phyloP scores from a whole-genome alignment of 176 grass and related monocot genomes.

The Metroxylon sagu region DNA sequence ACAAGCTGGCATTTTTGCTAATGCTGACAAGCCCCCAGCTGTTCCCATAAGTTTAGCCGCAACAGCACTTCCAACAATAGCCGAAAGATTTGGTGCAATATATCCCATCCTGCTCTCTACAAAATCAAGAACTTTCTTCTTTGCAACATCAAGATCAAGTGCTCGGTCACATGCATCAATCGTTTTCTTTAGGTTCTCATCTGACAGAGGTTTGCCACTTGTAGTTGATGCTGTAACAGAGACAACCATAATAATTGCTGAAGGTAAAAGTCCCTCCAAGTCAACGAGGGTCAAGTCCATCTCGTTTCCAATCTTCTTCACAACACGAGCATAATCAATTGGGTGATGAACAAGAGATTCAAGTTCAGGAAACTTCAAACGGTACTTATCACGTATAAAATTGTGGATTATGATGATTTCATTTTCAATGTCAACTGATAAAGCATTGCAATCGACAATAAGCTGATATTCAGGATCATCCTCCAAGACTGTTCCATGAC shows the following conservation, averaged over 20 bases:
- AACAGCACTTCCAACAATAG: slow-evolving; percentile 71
- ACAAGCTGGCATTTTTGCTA: slow-evolving; percentile 92
- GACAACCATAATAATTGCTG: slow-evolving; percentile 83
- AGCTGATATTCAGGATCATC: slow-evolving; percentile 87
- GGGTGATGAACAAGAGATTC: slow-evolving; percentile 93
- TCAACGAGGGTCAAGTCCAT: slow-evolving; percentile 79
- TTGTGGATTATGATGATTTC: slow-evolving; percentile 94
- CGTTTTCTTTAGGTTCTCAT: slow-evolving; percentile 66
- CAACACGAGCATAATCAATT: slow-evolving; percentile 83
- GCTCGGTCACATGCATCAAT: slow-evolving; percentile 76
- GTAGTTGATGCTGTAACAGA: slow-evolving; percentile 87
- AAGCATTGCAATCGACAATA: slow-evolving; percentile 78
- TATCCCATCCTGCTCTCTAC: slow-evolving; percentile 82
- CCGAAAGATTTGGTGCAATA: slow-evolving; percentile 84
- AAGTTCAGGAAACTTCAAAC: slow-evolving; percentile 72
- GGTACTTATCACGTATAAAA: slow-evolving; percentile 85
- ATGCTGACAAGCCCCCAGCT: slow-evolving; percentile 63
- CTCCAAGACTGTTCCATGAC: slow-evolving; percentile 50
- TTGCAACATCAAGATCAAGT: slow-evolving; percentile 62
- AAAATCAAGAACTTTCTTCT: slow-evolving; percentile 93
- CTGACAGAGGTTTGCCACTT: slow-evolving; percentile 66
- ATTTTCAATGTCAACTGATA: slow-evolving; percentile 89
- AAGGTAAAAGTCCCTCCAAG: slow-evolving; percentile 77
- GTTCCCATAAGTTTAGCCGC: slow-evolving; percentile 81
- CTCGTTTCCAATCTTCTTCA: slow-evolving; percentile 93